Evolutionary conservation across 108 stramenopile species (phyloP), one percentile per base, ranked within the genome.

Genomic region (Pseudonitzschia delicatissima): DNA sequence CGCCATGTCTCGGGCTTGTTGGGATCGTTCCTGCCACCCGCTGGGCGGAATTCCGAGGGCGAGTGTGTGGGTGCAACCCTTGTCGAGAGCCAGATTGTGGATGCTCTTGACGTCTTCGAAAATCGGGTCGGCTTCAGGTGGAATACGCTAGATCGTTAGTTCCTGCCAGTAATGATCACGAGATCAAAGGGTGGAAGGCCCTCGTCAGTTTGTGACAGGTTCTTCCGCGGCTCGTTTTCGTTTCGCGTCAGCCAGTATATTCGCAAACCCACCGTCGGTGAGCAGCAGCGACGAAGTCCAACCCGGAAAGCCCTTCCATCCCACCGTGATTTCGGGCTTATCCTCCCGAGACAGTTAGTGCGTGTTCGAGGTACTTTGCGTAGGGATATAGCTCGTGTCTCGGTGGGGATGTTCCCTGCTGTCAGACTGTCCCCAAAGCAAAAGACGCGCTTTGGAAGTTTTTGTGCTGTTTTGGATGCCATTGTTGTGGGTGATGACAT

Each of bases 351-450:
- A 23, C 27, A 23, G 33, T 55, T 55, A 48, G 47, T 18, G 47
- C n/a, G 21, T 2, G 3, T 23, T 48, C 47, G 47, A 48, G 47
- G 21, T 48, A 23, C 23, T 48, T 23, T 18, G 47, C 47, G 47
- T 48, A 48, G n/a, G 47, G 47, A 7, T 5, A 23, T 23, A 48
- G 23, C 1, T 33, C 53, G 53, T 35, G 9, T 17, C 21, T 23
- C 47, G 33, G 53, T 4, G 29, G 53, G 15, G 29, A 15, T 12
- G 29, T 31, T 31, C 33, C 53, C 53, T 42, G 53, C 53, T 27
- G 53, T 55, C 17, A 55, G n/a, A 27, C 53, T 55, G 33, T 55
- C 53, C 13, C 53, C 53, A 27, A 55, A 55, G 17, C 53, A 55
- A 17, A 55, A 55, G 11, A 55, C 29, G 6, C 37, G 6, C 11